Conservation (phyloP, 2,329 filamentous ascomycete species). For the Orbilia oligospora region DNA sequence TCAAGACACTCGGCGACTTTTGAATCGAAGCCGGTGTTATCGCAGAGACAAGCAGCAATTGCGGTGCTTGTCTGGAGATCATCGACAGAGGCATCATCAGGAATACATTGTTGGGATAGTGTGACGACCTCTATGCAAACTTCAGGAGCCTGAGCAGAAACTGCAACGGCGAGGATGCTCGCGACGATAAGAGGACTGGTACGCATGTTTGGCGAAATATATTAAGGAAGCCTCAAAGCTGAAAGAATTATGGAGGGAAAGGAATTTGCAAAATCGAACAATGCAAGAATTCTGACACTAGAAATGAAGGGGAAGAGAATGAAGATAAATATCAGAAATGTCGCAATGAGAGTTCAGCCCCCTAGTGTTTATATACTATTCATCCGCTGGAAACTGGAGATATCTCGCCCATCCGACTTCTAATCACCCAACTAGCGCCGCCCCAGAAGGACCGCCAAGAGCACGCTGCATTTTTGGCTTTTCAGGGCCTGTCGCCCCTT, state of each 20-base stretch:
- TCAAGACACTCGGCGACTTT: slow-evolving; percentile 16
- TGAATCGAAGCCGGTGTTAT: neutral
- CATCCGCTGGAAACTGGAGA: slow-evolving; percentile 6
- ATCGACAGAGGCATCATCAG: neutral
- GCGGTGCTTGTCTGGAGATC: neutral
- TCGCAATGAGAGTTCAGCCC: slow-evolving; percentile 9
- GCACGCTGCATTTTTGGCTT: slow-evolving; percentile 43
- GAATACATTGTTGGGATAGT: slow-evolving; percentile 6
- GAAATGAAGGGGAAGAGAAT: slow-evolving; percentile 2
- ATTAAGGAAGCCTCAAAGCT: neutral
- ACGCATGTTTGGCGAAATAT: slow-evolving; percentile 21
- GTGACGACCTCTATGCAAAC: slow-evolving; percentile 2
- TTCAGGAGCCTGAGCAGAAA: slow-evolving; percentile 39
- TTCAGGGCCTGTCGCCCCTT: slow-evolving; percentile 30
- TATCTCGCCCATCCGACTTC: slow-evolving; percentile 1
- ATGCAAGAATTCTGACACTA: neutral
- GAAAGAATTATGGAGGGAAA: neutral
- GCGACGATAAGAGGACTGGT: slow-evolving; percentile 23
- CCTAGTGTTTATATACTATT: slow-evolving; percentile 43
- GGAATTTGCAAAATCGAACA: slow-evolving; percentile 12
- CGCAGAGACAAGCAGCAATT: slow-evolving; percentile 32
- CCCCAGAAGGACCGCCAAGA: slow-evolving; percentile 22
- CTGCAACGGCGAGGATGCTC: slow-evolving; percentile 34
- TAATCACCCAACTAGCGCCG: neutral
- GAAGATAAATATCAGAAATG: neutral